Evolutionary conservation across 2,329 filamentous ascomycete species (phyloP).

Genomic region (Cladobotryum protrusum): DNA sequence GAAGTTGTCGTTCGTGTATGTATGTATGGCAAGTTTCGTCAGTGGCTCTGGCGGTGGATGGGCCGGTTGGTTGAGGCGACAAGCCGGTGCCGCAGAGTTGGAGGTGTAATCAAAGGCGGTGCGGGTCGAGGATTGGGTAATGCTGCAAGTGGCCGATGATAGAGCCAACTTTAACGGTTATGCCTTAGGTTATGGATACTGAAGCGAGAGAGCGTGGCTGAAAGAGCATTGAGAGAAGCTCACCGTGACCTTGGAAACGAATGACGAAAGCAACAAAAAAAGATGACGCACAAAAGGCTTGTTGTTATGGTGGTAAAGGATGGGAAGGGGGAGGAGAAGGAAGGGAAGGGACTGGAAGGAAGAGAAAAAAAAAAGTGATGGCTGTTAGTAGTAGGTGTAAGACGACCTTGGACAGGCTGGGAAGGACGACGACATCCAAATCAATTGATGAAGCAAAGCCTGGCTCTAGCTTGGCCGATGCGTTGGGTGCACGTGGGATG

Average conservation of each 20-base stretch:
- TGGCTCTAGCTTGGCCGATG: no score
- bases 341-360: not conserved
- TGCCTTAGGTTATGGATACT: not conserved
- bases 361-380: not conserved
- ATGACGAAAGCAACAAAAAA: constrained; percentile 1
- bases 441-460: no score
- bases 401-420: no score
- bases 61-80: constrained; percentile 4
- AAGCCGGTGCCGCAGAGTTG: constrained; percentile 3
- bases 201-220: not conserved
- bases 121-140: not conserved
- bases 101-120: constrained; percentile 2
- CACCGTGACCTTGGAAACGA: constrained; percentile 2
- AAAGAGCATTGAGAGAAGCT: not conserved
- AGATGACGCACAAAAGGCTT: not conserved
- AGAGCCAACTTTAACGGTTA: not conserved
- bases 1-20: no score
- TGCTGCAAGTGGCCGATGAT: not conserved
- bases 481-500: no score
- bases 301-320: not conserved
- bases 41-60: constrained; percentile 10
- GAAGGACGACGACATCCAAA: no score
- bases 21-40: constrained; percentile 3
- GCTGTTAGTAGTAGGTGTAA: no score
- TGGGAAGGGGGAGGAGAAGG: not conserved